Evolutionary conservation across 106 monocot species (phyloP), one percentile per base, ranked within the genome.

Genomic region (Dendrobium officinale): DNA sequence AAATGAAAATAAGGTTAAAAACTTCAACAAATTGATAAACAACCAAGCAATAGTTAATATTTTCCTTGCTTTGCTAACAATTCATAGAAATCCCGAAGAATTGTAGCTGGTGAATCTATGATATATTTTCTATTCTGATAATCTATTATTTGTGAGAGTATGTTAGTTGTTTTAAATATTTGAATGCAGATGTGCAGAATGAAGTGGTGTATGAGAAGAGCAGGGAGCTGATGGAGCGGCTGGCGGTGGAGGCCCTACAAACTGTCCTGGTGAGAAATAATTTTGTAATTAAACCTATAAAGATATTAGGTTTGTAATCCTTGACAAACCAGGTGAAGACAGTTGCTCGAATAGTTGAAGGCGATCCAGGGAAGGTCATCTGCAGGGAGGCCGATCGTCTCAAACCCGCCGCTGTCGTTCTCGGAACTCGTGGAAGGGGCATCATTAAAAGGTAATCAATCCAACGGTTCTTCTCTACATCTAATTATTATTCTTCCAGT

Each of bases 381-480:
- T 96, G 95, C 86, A 64, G 31, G 47, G 93, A 89, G 74, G 93
- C 95, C 2, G 87, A 96, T 49, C 78, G 84, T 81, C 54, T 96
- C 74, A 96, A 88, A 75, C 93, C 95, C 0, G 93, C 89, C 1
- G 95, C 93, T 1, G 93, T 96, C 37, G 77, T 96, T 74, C 82
- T 96, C 88, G 95, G 95, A n/a, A 93, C 95, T 24, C 86, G 93
- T 9, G 95, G 95, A 7, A 86, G 91, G 79, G 72, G 89, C 59
- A 83, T 93, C 68, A 59, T 96, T 81, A 68, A 89, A 45, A 96
- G 95, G 95, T 93, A 64, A 77, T 0, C 4, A n/a, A n/a, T 7
- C 74, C n/a, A 75, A n/a, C 18, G n/a, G 55, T 19, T 55, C n/a
- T 16, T 40, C 9, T 22, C 19, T 20, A 7, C 42, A 6, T 41